phyloP scores from a whole-genome alignment of 176 grass and related monocot species.

The Oryza rufipogon region DNA sequence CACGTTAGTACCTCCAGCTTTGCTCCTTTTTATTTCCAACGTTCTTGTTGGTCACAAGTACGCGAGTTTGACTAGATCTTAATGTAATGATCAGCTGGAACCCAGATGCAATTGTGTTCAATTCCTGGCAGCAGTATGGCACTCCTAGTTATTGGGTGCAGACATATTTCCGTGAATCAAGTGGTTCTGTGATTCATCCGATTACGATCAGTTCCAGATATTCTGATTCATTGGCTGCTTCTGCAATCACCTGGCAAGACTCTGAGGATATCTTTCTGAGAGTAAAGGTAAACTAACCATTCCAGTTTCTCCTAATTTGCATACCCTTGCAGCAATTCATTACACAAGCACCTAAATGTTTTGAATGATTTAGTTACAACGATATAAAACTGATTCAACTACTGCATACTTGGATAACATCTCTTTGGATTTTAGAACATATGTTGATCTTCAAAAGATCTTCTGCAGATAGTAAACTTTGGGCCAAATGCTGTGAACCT shows the following conservation, averaged over 20 bases:
- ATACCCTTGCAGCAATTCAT: background rate
- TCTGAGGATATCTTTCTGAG: slow-evolving; percentile 46
- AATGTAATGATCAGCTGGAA: slow-evolving; percentile 57
- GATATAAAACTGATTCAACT: background rate
- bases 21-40: background rate
- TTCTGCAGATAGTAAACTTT: slow-evolving; percentile 68
- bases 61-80: background rate
- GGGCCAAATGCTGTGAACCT: slow-evolving; percentile 8
- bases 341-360: background rate
- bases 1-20: slow-evolving; percentile 37
- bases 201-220: slow-evolving; percentile 38
- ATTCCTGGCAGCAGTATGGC: slow-evolving; percentile 83
- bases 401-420: background rate
- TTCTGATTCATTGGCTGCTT: slow-evolving; percentile 42
- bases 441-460: background rate
- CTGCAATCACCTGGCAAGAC: slow-evolving; percentile 57
- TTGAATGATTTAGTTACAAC: background rate
- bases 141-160: slow-evolving; percentile 50
- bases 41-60: background rate
- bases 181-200: slow-evolving; percentile 47
- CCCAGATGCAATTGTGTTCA: slow-evolving; percentile 86
- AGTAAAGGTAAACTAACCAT: slow-evolving; percentile 48
- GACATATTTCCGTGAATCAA: slow-evolving; percentile 32
- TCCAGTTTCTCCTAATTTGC: background rate
- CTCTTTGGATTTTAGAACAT: background rate